Base-by-base conservation (phyloP, 176 grass and related monocot genomes). In the Bromus sterilis region DNA sequence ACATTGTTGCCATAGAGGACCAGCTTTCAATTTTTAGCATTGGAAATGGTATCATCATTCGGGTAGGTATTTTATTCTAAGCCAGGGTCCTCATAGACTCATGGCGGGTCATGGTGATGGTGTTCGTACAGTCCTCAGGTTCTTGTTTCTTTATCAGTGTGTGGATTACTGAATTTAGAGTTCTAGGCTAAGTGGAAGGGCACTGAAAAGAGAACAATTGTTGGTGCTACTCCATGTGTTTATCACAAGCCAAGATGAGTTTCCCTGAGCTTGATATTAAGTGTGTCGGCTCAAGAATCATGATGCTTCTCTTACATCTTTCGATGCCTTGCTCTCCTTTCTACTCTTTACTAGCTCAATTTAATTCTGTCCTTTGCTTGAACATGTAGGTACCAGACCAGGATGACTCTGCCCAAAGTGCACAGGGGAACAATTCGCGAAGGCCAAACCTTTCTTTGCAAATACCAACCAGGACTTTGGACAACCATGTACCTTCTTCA, bases 401-500 rank as follows among this genome's bases (percentile, higher is more conserved):
- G 24, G 48, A 86, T 67, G 37, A 64, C 64, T 60, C 46, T 74
- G 74, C 14, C 35, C 79, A 78, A 59, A 67, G 13, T 74, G 75
- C 66, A 41, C 67, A 75, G 31, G 88, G 78, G 12, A 25, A 59
- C 24, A 78, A 74, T 83, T 66, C 79, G 5, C 74, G 88, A 60
- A 72, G 83, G 58, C 88, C 83, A 26, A 90, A 90, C 24, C 88
- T 90, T 86, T 91, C 93, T 55, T 82, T 99, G 69, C 91, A 95
- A 80, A 95, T 99, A 89, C 93, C 96, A 78, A 61, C 75, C n/a
- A 88, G 96, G 83, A 91, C 85, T 9, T 35, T 99, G 71, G 93
- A 95, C 71, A 91, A 76, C 65, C 40, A 80, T 66, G 20, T 79
- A 11, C 62, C 80, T 42, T 82, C 68, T 62, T 93, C 94, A 9